A percentile compares a stretch with the other conserved stretches of the same genome.
These are phyloP conservation scores for Ormosia emarginata DNA, from an alignment of 306 rosid genomes.

Conservation along the genomic window DNA sequence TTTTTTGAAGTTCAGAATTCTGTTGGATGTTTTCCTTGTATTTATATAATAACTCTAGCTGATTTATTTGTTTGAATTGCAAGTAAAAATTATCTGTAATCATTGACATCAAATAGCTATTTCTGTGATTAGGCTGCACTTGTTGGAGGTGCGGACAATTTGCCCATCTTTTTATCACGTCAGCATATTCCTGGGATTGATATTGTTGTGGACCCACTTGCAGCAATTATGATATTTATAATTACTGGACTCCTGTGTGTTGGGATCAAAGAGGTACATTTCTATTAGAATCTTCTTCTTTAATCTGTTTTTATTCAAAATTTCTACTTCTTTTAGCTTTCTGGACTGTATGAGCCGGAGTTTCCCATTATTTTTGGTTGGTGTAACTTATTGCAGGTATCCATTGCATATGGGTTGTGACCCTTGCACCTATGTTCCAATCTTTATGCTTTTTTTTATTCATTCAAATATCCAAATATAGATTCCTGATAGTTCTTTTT, in stretches of 20 bases:
- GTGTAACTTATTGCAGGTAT: neutral
- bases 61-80: conserved; percentile 10
- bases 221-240: conserved; percentile 62
- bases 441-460: neutral
- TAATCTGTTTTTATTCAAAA: neutral
- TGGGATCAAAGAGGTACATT: conserved; percentile 88
- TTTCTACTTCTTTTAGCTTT: neutral
- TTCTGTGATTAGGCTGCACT: conserved; percentile 61
- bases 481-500: neutral
- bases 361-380: neutral
- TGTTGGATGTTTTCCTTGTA: neutral
- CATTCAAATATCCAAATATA: neutral
- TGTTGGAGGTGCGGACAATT: conserved; percentile 67
- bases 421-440: neutral
- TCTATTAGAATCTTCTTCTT: neutral
- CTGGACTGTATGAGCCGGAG: neutral
- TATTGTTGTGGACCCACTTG: conserved; percentile 79
- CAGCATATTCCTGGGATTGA: conserved; percentile 63
- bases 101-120: neutral
- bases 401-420: neutral
- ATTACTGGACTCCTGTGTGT: conserved; percentile 71
- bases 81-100: neutral
- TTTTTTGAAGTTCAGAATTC: neutral
- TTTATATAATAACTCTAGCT: neutral
- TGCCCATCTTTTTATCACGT: conserved; percentile 66